These are phyloP conservation scores for Claviceps sp. DNA, from an alignment of 2,329 filamentous ascomycete species.

Conservation along the genomic window DNA sequence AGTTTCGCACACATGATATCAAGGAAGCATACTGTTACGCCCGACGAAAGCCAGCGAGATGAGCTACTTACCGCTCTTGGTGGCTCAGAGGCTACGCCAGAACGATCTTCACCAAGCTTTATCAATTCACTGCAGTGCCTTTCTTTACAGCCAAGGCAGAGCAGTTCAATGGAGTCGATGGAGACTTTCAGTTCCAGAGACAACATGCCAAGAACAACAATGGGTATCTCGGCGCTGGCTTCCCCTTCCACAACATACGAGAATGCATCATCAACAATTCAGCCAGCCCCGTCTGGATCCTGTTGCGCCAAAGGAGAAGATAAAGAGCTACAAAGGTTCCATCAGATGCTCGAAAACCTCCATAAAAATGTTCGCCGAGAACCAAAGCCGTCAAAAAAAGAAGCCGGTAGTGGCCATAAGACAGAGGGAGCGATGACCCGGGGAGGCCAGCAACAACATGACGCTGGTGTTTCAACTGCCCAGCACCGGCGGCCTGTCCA, in stretches of 20 bases:
- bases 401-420: not conserved
- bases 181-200: not conserved
- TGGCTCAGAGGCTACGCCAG: not conserved
- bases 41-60: not conserved
- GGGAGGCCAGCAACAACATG: not conserved
- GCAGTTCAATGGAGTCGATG: not conserved
- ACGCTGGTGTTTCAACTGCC: no score
- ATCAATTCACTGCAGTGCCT: not conserved
- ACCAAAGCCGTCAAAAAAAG: slow-evolving; percentile 1
- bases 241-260: not conserved
- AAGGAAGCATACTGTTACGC: slow-evolving; percentile 1
- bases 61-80: slow-evolving; percentile 2
- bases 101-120: not conserved
- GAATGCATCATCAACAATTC: slow-evolving; percentile 1
- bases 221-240: not conserved
- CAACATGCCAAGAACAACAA: not conserved
- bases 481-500: slow-evolving; percentile 1
- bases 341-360: slow-evolving; percentile 16
- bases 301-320: not conserved
- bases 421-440: no score
- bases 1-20: not conserved
- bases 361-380: slow-evolving; percentile 4
- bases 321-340: slow-evolving; percentile 10
- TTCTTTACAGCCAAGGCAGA: not conserved
- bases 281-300: not conserved